A percentile compares a stretch with the other conserved stretches of the same genome.
Evolutionary conservation across 1,284 basidiomycete genomes (phyloP).

Genomic region (Cerrena zonata): DNA sequence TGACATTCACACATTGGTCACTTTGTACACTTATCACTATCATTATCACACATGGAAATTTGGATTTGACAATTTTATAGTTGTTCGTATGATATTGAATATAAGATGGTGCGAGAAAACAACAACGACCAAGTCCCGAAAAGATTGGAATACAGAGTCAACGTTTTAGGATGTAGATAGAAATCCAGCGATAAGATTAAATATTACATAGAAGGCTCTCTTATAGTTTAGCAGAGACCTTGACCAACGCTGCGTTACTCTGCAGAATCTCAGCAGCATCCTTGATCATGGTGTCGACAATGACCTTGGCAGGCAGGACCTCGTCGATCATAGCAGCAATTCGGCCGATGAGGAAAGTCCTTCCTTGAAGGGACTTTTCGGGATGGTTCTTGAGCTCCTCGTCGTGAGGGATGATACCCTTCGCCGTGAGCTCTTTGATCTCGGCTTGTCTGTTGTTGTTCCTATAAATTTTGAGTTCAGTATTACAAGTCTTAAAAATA

Average conservation of each 20-base stretch:
- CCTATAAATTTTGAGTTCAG: constrained; percentile 26
- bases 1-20: neutral
- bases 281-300: constrained; percentile 71
- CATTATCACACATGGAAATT: neutral
- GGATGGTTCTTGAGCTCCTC: constrained; percentile 69
- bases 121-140: no score
- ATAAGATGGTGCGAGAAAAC: no score
- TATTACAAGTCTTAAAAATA: neutral
- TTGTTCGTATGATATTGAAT: no score
- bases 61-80: no score
- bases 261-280: constrained; percentile 46
- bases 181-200: no score
- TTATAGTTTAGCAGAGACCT: constrained; percentile 32
- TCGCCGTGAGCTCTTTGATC: constrained; percentile 66
- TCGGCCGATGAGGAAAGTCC: constrained; percentile 70
- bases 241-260: constrained; percentile 29
- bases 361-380: constrained; percentile 51
- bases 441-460: constrained; percentile 58
- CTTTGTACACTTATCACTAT: neutral
- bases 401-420: constrained; percentile 68
- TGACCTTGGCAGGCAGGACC: constrained; percentile 65
- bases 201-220: neutral
- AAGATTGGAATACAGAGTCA: no score
- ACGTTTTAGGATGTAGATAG: no score
- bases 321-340: constrained; percentile 69